A percentile compares a stretch with the other conserved stretches of the same genome.
Conservation (phyloP, 2,329 filamentous ascomycete species). For the Alternaria postmessia region DNA sequence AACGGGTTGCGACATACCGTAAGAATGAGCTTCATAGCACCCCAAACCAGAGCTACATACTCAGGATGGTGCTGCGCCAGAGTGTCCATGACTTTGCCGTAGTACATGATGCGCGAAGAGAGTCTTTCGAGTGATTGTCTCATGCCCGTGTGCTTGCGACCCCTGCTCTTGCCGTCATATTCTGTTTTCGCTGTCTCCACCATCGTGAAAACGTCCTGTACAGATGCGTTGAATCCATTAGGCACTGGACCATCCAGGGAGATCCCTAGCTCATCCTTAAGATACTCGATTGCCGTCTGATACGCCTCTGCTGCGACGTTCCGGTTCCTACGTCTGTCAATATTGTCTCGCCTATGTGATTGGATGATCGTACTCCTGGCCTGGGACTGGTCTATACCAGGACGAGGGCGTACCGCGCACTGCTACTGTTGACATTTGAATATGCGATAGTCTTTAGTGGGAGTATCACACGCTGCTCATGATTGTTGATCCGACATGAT, state of each 20-base stretch:
- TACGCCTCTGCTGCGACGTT: background rate
- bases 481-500: no score
- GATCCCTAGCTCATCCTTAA: background rate
- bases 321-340: background rate
- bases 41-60: background rate
- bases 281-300: background rate
- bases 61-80: background rate
- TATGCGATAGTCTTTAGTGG: fast-evolving
- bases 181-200: background rate
- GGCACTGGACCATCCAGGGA: background rate
- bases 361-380: background rate
- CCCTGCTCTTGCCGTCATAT: background rate
- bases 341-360: background rate
- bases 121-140: background rate
- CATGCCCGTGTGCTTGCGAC: background rate
- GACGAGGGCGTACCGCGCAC: background rate
- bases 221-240: background rate
- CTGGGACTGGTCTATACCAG: background rate
- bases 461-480: no score
- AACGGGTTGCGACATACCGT: background rate
- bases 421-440: background rate
- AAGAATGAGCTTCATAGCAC: background rate
- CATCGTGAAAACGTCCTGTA: background rate
- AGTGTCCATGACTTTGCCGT: background rate
- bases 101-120: background rate